These are phyloP conservation scores for Coemansia sp. DNA, from an alignment of 192 early-diverging fungal species.

Conservation along the genomic window DNA sequence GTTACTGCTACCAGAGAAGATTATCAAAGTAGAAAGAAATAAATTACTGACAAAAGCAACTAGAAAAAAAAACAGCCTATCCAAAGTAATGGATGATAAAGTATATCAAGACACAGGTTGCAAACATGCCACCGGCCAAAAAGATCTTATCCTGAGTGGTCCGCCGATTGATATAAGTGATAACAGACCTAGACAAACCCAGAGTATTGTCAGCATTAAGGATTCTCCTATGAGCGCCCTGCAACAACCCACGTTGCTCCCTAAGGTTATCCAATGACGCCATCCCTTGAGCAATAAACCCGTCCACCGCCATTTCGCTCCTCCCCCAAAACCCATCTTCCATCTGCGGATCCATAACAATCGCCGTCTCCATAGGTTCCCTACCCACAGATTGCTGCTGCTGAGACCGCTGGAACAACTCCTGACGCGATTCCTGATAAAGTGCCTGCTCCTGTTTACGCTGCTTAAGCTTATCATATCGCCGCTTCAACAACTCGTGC, in stretches of 20 bases:
- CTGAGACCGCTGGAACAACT: conserved; percentile 36
- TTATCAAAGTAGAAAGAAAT: neutral
- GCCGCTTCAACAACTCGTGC: conserved; percentile 40
- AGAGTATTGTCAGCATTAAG: conserved; percentile 43
- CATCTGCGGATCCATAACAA: conserved; percentile 35
- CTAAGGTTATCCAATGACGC: conserved; percentile 41
- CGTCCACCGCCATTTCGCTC: conserved; percentile 41
- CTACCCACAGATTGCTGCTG: neutral
- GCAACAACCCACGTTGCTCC: conserved; percentile 41
- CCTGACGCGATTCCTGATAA: conserved; percentile 17
- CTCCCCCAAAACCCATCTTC: conserved; percentile 41
- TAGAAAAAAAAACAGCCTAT: neutral
- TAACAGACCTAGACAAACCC: conserved; percentile 46
- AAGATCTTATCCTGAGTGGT: conserved; percentile 55
- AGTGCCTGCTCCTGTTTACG: conserved; percentile 16
- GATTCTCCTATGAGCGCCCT: conserved; percentile 35
- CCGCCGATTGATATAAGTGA: conserved; percentile 45
- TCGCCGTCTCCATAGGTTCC: conserved; percentile 35
- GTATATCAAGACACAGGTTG: conserved; percentile 42
- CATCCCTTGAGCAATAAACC: conserved; percentile 47
- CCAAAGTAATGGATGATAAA: conserved; percentile 50
- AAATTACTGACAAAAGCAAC: neutral
- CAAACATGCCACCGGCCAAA: conserved; percentile 35
- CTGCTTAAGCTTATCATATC: conserved; percentile 43
- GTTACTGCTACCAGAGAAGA: neutral